Conservation (phyloP, 768 basidiomycete species). For the Asterophora parasitica region DNA sequence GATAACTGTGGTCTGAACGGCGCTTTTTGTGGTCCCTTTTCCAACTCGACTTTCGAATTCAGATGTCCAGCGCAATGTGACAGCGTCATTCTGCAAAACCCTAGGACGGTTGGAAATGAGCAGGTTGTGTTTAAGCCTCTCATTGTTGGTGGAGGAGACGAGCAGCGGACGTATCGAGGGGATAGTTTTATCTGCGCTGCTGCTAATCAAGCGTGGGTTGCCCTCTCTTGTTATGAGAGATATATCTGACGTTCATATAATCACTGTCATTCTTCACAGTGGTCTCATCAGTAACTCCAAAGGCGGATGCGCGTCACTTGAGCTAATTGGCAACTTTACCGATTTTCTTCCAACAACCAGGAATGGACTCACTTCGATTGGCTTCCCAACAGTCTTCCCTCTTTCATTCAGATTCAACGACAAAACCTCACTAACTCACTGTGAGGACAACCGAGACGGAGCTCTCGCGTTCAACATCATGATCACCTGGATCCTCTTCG, state of each 20-base stretch:
- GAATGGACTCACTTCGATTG: conserved; percentile 64
- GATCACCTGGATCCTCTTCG: conserved; percentile 61
- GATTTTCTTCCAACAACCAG: conserved; percentile 54
- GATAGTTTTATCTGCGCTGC: conserved; percentile 85
- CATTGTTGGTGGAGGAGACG: conserved; percentile 83
- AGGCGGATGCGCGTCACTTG: conserved; percentile 75
- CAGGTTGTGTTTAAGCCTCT: conserved; percentile 66
- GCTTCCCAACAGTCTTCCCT: conserved; percentile 74
- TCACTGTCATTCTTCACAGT: conserved; percentile 30
- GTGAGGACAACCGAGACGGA: conserved; percentile 62
- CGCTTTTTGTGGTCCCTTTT: conserved; percentile 56
- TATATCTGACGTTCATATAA: not conserved
- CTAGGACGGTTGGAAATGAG: conserved; percentile 64
- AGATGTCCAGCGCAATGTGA: conserved; percentile 76
- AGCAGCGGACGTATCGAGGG: conserved; percentile 66
- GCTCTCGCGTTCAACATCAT: conserved; percentile 74
- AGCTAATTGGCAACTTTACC: conserved; percentile 69
- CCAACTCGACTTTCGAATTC: conserved; percentile 59
- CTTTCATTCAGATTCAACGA: conserved; percentile 57
- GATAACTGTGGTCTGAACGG: conserved; percentile 76
- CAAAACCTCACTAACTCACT: conserved; percentile 49
- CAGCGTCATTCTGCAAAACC: conserved; percentile 62
- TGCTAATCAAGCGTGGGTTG: conserved; percentile 70
- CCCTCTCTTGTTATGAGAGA: conserved; percentile 1
- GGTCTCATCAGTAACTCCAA: conserved; percentile 57